Conservation (phyloP, 768 basidiomycete genomes). For the Trametes sanguinea region DNA sequence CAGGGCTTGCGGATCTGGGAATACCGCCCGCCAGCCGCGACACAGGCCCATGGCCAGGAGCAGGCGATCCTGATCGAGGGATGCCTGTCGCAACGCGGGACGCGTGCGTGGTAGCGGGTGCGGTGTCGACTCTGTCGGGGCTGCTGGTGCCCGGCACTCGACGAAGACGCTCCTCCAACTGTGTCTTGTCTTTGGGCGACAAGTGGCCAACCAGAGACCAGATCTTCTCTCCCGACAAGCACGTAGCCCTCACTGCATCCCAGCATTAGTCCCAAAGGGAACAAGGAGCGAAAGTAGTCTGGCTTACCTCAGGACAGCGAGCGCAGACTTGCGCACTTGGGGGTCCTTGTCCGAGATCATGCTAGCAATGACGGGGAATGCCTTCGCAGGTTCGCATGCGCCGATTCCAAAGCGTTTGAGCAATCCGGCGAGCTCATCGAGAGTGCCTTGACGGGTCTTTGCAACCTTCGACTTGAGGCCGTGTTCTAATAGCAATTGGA, state of each 20-base stretch:
- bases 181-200: constrained; percentile 86
- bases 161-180: constrained; percentile 86
- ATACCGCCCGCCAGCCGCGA: constrained; percentile 45
- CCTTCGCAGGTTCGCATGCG: constrained; percentile 79
- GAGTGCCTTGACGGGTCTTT: constrained; percentile 83
- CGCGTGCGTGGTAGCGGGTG: constrained; percentile 48
- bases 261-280: constrained; percentile 10
- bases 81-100: constrained; percentile 52
- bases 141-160: constrained; percentile 72
- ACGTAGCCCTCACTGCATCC: constrained; percentile 72
- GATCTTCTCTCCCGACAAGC: constrained; percentile 81
- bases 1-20: constrained; percentile 52
- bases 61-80: constrained; percentile 54
- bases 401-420: constrained; percentile 81
- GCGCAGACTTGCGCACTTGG: constrained; percentile 82
- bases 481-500: constrained; percentile 84
- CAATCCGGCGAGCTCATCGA: constrained; percentile 79
- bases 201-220: constrained; percentile 78
- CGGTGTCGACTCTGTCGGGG: constrained; percentile 42
- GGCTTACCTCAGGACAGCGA: constrained; percentile 76
- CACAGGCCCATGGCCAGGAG: constrained; percentile 32
- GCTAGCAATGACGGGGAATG: constrained; percentile 73
- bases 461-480: constrained; percentile 90
- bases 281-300: neutral
- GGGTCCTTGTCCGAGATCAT: constrained; percentile 91